Conservation (phyloP, 345 rosid species). For the Dipteronia dyeriana region DNA sequence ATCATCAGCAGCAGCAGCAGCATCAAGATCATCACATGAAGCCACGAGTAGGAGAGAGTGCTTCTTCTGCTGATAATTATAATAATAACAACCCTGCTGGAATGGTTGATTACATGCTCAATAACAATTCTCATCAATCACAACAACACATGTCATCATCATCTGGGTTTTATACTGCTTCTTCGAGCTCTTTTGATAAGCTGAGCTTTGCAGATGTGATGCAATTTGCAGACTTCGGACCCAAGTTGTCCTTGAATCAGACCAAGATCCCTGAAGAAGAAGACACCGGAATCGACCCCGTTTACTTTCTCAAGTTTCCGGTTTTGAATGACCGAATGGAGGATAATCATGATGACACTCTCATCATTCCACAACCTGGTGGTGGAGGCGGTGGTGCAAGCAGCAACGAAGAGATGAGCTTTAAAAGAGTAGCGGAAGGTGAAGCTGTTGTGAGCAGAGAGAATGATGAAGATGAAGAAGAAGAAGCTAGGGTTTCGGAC, state of each 20-base stretch:
- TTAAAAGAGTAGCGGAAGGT: slow-evolving; percentile 22
- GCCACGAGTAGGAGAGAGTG: slow-evolving; percentile 28
- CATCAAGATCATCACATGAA: slow-evolving; percentile 33
- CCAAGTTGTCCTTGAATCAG: slow-evolving; percentile 68
- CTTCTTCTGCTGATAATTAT: slow-evolving; percentile 25
- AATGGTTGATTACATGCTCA: slow-evolving; percentile 65
- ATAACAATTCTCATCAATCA: slow-evolving; percentile 40
- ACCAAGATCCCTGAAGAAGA: slow-evolving; percentile 54
- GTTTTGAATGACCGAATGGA: slow-evolving; percentile 62
- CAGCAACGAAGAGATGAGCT: slow-evolving; percentile 24
- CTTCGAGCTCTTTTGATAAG: slow-evolving; percentile 60
- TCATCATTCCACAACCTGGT: slow-evolving; percentile 34
- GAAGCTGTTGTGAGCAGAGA: slow-evolving; percentile 23
- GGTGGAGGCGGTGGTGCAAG: slow-evolving; percentile 24
- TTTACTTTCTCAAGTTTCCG: slow-evolving; percentile 83
- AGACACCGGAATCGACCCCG: slow-evolving; percentile 73
- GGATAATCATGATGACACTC: slow-evolving; percentile 31
- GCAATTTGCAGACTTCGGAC: slow-evolving; percentile 90
- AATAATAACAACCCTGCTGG: slow-evolving; percentile 28
- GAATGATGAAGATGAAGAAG: slow-evolving; percentile 28
- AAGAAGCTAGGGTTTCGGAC: slow-evolving; percentile 53
- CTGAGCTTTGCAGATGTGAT: slow-evolving; percentile 82
- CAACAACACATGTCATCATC: slow-evolving; percentile 42
- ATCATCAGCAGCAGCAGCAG: slow-evolving; percentile 24
- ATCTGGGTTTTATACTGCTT: slow-evolving; percentile 44